Evolutionary conservation across 345 rosid genomes (phyloP).

Genomic region (Cardamine chenopodiifolia): DNA sequence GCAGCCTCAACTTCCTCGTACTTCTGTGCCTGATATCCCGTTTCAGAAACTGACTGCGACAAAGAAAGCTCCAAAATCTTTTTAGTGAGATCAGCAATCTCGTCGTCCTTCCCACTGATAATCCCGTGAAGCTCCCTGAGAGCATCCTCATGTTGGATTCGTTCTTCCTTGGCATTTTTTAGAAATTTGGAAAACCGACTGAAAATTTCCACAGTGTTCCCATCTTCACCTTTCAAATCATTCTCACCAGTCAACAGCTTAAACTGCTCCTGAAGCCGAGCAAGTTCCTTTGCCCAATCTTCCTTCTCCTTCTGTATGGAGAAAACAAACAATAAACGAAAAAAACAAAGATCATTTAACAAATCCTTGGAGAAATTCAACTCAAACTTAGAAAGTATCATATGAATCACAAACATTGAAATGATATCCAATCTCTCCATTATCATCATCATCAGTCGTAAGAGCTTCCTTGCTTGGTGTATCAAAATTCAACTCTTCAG

Average conservation of each 20-base stretch:
- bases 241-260: conserved; percentile 43
- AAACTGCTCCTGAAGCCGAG: conserved; percentile 50
- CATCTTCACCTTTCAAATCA: conserved; percentile 35
- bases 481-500: conserved; percentile 68
- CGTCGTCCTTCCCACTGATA: conserved; percentile 50
- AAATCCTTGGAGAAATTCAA: neutral
- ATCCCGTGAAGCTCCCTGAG: conserved; percentile 48
- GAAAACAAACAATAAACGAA: conserved; percentile 23
- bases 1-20: conserved; percentile 52
- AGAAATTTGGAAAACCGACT: conserved; percentile 55
- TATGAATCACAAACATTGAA: conserved; percentile 45
- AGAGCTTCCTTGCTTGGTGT: conserved; percentile 50
- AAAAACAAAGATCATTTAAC: neutral
- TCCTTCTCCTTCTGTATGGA: conserved; percentile 62
- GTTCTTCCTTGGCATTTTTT: conserved; percentile 49
- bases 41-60: conserved; percentile 23
- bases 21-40: conserved; percentile 38
- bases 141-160: conserved; percentile 47
- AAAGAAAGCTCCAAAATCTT: conserved; percentile 54
- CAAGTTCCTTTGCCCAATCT: conserved; percentile 48
- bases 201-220: conserved; percentile 45
- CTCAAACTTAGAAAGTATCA: neutral
- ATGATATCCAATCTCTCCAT: conserved; percentile 37
- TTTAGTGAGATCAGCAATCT: conserved; percentile 62
- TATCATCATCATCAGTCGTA: conserved; percentile 46